Percentiles rank a stretch among this genome's conserved stretches.
Conservation (phyloP, 164 flowering plant species). For the Nymphaea colorata region DNA sequence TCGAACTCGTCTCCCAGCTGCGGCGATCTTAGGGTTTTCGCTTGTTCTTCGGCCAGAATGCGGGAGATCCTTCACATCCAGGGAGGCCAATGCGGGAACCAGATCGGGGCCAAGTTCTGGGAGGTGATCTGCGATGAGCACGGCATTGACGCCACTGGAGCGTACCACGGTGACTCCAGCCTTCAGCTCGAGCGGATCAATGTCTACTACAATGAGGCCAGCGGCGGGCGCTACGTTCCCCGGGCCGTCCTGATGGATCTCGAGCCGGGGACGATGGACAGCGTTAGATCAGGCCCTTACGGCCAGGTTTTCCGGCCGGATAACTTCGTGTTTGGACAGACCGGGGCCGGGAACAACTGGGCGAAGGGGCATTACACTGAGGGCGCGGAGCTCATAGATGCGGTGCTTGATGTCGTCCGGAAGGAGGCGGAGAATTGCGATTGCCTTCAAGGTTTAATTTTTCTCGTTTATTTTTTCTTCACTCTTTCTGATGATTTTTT, state of each 20-base stretch:
- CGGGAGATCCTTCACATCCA: conserved; percentile 51
- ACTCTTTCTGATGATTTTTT: neutral
- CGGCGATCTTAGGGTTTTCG: too few relatives aligned
- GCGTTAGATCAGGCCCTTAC: conserved; percentile 37
- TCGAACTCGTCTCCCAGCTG: too few relatives aligned
- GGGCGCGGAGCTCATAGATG: conserved; percentile 14
- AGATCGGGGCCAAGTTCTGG: conserved; percentile 52
- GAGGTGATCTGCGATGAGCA: conserved; percentile 37
- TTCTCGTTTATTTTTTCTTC: neutral
- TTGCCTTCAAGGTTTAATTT: conserved; percentile 10
- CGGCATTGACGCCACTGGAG: conserved; percentile 41
- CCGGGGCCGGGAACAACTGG: conserved; percentile 15
- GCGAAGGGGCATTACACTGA: conserved; percentile 16
- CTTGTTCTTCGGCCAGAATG: conserved; percentile 14
- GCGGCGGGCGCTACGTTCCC: conserved; percentile 37
- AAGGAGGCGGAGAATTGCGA: conserved; percentile 35
- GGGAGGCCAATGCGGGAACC: conserved; percentile 57
- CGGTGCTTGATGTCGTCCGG: conserved; percentile 53
- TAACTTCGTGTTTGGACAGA: conserved; percentile 13
- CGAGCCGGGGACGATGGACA: conserved; percentile 52
- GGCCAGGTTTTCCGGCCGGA: conserved; percentile 22
- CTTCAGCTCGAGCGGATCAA: conserved; percentile 37
- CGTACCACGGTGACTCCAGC: conserved; percentile 30
- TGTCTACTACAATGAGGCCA: conserved; percentile 48
- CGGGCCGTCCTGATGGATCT: conserved; percentile 56